These are phyloP conservation scores for Hypomyces rosellus DNA, from an alignment of 2,329 filamentous ascomycete species.

Conservation along the genomic window DNA sequence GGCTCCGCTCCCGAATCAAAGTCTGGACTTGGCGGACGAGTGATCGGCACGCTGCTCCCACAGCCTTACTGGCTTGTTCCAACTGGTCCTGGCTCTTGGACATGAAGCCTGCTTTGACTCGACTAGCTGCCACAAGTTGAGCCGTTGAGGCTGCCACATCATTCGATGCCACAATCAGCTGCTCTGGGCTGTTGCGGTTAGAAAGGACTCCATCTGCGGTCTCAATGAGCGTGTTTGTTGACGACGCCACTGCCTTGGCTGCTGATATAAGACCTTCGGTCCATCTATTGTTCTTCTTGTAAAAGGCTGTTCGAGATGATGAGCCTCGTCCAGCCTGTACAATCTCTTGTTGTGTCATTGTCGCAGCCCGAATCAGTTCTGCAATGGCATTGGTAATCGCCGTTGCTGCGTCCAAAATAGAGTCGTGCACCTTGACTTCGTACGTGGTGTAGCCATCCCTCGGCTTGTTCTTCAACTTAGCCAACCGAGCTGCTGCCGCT, in stretches of 20 bases:
- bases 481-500: slow-evolving; percentile 79
- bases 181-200: slow-evolving; percentile 86
- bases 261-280: slow-evolving; percentile 96
- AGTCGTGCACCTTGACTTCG: slow-evolving; percentile 92
- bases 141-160: slow-evolving; percentile 94
- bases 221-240: slow-evolving; percentile 94
- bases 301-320: slow-evolving; percentile 85
- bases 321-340: slow-evolving; percentile 86
- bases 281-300: slow-evolving; percentile 99
- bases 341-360: slow-evolving; percentile 90
- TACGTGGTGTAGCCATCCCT: slow-evolving; percentile 92
- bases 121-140: slow-evolving; percentile 88
- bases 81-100: slow-evolving; percentile 90
- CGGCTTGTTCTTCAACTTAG: slow-evolving; percentile 94
- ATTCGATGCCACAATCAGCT: slow-evolving; percentile 96
- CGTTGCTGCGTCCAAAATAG: slow-evolving; percentile 85
- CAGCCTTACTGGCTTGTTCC: slow-evolving; percentile 86
- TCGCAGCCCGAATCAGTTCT: slow-evolving; percentile 89
- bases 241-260: slow-evolving; percentile 88
- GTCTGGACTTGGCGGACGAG: slow-evolving; percentile 89
- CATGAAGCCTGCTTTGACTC: slow-evolving; percentile 98
- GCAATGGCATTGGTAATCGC: slow-evolving; percentile 93
- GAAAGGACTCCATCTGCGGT: slow-evolving; percentile 94
- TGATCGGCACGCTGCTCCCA: slow-evolving; percentile 78
- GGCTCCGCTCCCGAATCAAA: slow-evolving; percentile 83